Base-by-base conservation (phyloP, 176 grass and related monocot species). In the Aechmea fasciata region DNA sequence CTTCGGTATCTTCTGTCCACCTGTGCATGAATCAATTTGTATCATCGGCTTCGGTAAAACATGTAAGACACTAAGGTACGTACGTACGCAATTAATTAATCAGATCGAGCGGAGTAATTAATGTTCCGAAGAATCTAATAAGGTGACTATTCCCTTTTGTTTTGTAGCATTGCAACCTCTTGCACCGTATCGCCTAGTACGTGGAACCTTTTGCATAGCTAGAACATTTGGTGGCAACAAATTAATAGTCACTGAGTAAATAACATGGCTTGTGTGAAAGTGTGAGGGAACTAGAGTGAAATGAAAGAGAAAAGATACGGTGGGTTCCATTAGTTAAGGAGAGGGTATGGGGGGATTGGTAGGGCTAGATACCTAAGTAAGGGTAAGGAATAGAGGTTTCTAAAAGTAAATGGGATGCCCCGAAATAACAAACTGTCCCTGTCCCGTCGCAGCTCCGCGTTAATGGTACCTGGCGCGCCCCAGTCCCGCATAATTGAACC, bases 331-430 rank as follows among this genome's bases (percentile, higher is more conserved):
- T 71, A 54, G 71, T n/a, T 75, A 77, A 63, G 82, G 85, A 69
- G 41, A 73, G 76, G 80, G 74, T 79, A 78, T 66, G 80, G 50
- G 33, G 14, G 28, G 11, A 41, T 41, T 65, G 50, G 68, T 29
- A 57, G 70, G 75, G 29, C 33, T 77, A 79, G 87, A 71, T 76
- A 57, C 77, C 83, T 77, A 77, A 49, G 69, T 59, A 52, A 78
- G 63, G 84, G 47, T 80, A 82, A 75, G 71, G 89, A 84, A 90
- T 93, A 88, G 90, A 93, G 90, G 84, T 99, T 90, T 99, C 87
- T 87, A 79, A 93, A 93, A 88, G 75, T 80, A 63, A 77, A 74
- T 73, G 80, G 87, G 82, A 83, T 83, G 78, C 69, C 89, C 78
- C 57, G 67, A 84, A 92, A 90, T 81, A 71, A 72, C 75, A 6